Base-by-base conservation (phyloP, 2,329 filamentous ascomycete species). In the Orbilia blumenaviensis region DNA sequence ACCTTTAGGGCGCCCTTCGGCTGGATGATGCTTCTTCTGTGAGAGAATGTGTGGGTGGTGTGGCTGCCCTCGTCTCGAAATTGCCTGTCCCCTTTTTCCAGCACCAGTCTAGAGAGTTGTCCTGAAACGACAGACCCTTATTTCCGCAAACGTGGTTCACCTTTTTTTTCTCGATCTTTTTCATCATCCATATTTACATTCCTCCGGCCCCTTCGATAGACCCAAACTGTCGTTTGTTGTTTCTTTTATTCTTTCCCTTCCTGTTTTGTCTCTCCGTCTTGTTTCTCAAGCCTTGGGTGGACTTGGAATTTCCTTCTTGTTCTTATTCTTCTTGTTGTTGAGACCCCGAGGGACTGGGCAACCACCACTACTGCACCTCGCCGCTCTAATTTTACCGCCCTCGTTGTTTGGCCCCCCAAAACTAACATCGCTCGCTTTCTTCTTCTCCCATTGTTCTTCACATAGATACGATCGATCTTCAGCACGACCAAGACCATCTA, bases 401-500 rank as follows among this genome's bases (percentile, higher is more conserved):
- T 29, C 29, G 32, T 23, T 21, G 10, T 66, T 66, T 41, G 42
- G 48, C 54, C 8, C 52, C 18, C 32, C n/a, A n/a, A n/a, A 12
- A 56, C 52, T 56, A 8, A 56, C 44, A 61, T 34, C 62, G 62
- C 52, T 38, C 67, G 48, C 41, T 62, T 64, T n/a, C 56, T 71
- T 32, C 50, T 25, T 18, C 36, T 71, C n/a, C 29, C 52, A 56
- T 56, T 56, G 32, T 18, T 23, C 25, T 38, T 46, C 48, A 63
- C 18, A 48, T 84, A 96, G 94, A 98, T 85, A 96, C 94, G 78
- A 91, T 97, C 84, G 95, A 98, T 85, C 89, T 98, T 62, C 95
- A 98, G 87, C 71, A 75, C 54, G 89, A 93, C 84, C 91, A 89
- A 81, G 86, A 90, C 81, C 86, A 91, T 73, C 93, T 93, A 34